A percentile compares a stretch with the other conserved stretches of the same genome.
These are phyloP conservation scores for Capronia americana DNA, from an alignment of 2,329 filamentous ascomycete species.

Conservation along the genomic window DNA sequence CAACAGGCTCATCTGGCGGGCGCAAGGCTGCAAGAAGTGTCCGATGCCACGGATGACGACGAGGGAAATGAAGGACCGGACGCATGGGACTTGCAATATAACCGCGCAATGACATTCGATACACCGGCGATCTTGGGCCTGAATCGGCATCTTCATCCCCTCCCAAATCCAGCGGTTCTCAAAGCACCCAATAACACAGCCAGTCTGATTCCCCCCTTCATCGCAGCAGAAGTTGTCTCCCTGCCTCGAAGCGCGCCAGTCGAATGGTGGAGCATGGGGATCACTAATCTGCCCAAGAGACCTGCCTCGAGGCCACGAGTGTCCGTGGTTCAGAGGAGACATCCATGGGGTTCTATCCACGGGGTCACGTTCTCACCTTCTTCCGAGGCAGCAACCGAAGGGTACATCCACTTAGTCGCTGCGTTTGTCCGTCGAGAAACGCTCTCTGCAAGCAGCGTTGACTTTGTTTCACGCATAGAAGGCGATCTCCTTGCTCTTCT, in stretches of 20 bases:
- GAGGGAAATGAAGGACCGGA: conserved; percentile 58
- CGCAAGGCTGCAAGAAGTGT: conserved; percentile 27
- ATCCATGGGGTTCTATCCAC: conserved; percentile 22
- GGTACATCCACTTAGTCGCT: conserved; percentile 20
- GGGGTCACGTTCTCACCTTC: conserved; percentile 6
- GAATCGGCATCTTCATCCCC: conserved; percentile 35
- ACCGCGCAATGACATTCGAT: conserved; percentile 44
- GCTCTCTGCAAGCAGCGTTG: background rate
- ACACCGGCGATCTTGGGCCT: conserved; percentile 18
- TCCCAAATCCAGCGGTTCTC: conserved; percentile 38
- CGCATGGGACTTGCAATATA: conserved; percentile 63
- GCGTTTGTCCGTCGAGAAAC: conserved; percentile 4
- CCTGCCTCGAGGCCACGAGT: conserved; percentile 15
- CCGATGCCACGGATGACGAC: conserved; percentile 47
- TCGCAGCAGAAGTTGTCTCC: conserved; percentile 75
- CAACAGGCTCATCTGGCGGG: conserved; percentile 44
- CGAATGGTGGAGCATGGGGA: conserved; percentile 84
- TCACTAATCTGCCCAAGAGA: conserved; percentile 49
- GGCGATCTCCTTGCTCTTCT: background rate
- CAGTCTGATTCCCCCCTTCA: conserved; percentile 66
- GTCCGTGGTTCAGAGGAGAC: conserved; percentile 2
- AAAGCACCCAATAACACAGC: conserved; percentile 29
- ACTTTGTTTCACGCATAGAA: background rate
- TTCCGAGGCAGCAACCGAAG: background rate
- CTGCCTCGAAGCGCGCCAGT: conserved; percentile 76